Conservation (phyloP, 441 rosid species). For the Populus trichocarpa region DNA sequence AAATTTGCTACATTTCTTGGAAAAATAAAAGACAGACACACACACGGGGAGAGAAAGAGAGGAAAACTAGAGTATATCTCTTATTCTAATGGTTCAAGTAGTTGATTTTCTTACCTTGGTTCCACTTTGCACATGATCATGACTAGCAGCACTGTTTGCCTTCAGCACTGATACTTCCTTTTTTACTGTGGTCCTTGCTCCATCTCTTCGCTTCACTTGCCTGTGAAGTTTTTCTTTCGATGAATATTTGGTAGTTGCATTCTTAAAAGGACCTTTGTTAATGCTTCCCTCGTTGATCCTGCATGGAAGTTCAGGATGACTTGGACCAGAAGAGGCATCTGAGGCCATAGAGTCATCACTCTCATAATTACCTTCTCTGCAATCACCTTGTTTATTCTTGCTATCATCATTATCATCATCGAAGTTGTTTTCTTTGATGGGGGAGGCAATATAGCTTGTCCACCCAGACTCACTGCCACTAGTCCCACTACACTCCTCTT, state of each 20-base stretch:
- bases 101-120: constrained; percentile 36
- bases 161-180: neutral
- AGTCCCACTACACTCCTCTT: too few species aligned
- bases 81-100: neutral
- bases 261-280: constrained; percentile 22
- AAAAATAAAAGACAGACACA: neutral
- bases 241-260: constrained; percentile 24
- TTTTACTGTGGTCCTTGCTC: neutral
- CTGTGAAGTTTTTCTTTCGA: constrained; percentile 31
- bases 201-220: constrained; percentile 32
- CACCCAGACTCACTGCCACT: too few species aligned
- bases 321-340: constrained; percentile 81
- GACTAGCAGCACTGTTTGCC: constrained; percentile 41
- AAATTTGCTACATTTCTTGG: neutral
- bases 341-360: constrained; percentile 90
- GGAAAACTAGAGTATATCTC: neutral
- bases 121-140: constrained; percentile 29
- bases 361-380: constrained; percentile 25
- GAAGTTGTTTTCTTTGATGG: too few species aligned
- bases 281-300: constrained; percentile 8
- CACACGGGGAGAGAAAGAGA: neutral
- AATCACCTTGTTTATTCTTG: neutral
- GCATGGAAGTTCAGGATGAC: constrained; percentile 32
- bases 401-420: too few species aligned
- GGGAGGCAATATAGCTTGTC: too few species aligned